Percentiles rank a stretch among this genome's conserved stretches.
phyloP scores from a whole-genome alignment of 371 early-diverging fungal species.

The Zychaea mexicana region DNA sequence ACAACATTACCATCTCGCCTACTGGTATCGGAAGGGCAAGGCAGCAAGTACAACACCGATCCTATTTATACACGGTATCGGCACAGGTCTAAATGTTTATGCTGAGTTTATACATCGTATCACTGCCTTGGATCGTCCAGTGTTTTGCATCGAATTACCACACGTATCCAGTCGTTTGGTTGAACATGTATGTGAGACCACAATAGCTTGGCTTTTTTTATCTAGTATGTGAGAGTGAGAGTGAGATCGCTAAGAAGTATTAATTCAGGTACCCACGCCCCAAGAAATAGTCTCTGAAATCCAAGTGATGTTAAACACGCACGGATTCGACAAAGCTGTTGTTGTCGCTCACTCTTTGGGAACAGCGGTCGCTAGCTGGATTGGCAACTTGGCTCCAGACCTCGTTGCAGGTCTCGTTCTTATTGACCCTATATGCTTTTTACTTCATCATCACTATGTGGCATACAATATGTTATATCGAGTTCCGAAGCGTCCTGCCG shows the following conservation, averaged over 20 bases:
- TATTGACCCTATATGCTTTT: slow-evolving; percentile 74
- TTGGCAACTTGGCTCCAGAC: slow-evolving; percentile 46
- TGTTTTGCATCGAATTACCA: slow-evolving; percentile 70
- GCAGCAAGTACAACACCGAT: slow-evolving; percentile 44
- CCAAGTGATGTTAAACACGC: slow-evolving; percentile 48
- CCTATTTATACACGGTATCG: slow-evolving; percentile 73
- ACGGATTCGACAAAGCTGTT: slow-evolving; percentile 55
- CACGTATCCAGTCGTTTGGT: slow-evolving; percentile 67
- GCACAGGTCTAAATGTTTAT: slow-evolving; percentile 61
- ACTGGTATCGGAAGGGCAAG: slow-evolving; percentile 28
- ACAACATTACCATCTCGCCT: slow-evolving; percentile 14
- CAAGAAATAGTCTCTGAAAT: slow-evolving; percentile 58
- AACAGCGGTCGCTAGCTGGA: slow-evolving; percentile 52
- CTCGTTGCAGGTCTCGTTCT: slow-evolving; percentile 54
- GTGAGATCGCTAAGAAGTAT: not conserved
- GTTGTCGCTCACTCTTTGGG: slow-evolving; percentile 73
- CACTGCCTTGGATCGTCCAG: slow-evolving; percentile 42
- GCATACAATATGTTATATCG: slow-evolving; percentile 72
- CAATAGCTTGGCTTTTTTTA: too few relatives aligned
- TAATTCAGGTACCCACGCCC: slow-evolving; percentile 46
- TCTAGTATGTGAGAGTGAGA: too few relatives aligned
- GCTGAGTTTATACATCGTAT: slow-evolving; percentile 53
- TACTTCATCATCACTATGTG: slow-evolving; percentile 62
- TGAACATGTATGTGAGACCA: slow-evolving; percentile 41
- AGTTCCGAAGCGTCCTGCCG: slow-evolving; percentile 50